These are phyloP conservation scores for Lolium perenne DNA, from an alignment of 176 grass and related monocot species.

Conservation along the genomic window DNA sequence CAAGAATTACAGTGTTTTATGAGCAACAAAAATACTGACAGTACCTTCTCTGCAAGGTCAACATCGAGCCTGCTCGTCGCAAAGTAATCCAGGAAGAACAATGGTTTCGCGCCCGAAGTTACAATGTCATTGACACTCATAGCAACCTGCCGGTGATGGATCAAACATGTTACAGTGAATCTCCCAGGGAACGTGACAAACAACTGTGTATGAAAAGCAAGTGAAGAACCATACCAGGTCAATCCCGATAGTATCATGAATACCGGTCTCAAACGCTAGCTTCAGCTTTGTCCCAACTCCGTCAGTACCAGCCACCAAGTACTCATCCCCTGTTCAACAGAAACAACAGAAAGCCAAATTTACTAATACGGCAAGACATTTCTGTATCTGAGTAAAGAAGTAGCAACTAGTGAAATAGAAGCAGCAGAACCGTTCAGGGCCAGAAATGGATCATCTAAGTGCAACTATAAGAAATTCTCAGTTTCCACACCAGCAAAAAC, in stretches of 20 bases:
- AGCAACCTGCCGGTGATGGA: conserved; percentile 61
- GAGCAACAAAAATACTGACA: background rate
- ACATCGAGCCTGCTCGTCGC: conserved; percentile 89
- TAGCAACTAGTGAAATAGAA: background rate
- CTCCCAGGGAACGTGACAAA: background rate
- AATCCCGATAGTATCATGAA: conserved; percentile 94
- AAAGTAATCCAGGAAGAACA: conserved; percentile 98
- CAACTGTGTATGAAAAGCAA: background rate
- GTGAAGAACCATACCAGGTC: conserved; percentile 64
- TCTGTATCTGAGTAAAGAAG: background rate
- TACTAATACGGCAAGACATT: background rate
- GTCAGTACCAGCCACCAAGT: conserved; percentile 84
- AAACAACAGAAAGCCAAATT: background rate
- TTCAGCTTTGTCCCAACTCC: conserved; percentile 97
- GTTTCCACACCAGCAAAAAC: too few species aligned
- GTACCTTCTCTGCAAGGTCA: conserved; percentile 94
- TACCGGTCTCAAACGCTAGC: conserved; percentile 95
- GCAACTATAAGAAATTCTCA: background rate
- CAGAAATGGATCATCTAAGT: background rate
- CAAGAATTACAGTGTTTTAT: background rate
- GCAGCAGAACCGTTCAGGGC: background rate
- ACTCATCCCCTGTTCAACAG: conserved; percentile 64
- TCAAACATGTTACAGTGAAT: background rate
- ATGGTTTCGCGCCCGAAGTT: conserved; percentile 86
- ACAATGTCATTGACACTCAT: conserved; percentile 99